A percentile compares a stretch with the other conserved stretches of the same genome.
Evolutionary conservation across 2,329 filamentous ascomycete species (phyloP).

Genomic region (Elsinoe batatas): DNA sequence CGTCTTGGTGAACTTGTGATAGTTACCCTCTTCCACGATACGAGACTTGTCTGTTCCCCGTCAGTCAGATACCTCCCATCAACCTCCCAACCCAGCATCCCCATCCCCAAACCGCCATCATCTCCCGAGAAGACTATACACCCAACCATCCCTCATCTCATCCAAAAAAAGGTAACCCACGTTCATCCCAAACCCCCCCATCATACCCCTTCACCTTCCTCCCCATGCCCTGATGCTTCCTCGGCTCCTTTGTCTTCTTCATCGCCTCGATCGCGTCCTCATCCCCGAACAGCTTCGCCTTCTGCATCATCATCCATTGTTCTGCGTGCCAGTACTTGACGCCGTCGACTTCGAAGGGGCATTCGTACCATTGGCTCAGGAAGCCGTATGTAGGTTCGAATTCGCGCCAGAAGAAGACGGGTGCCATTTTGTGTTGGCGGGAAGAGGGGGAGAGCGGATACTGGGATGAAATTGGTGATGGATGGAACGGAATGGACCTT

Average conservation of each 20-base stretch:
- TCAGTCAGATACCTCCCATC: background rate
- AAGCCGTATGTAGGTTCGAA: constrained; percentile 42
- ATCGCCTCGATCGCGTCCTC: constrained; percentile 19
- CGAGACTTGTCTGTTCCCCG: constrained; percentile 33
- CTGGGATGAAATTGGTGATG: background rate
- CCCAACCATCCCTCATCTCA: background rate
- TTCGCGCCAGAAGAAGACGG: constrained; percentile 30
- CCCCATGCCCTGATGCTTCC: constrained; percentile 44
- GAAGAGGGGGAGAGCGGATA: background rate
- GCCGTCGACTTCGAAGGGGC: constrained; percentile 37
- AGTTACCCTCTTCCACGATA: constrained; percentile 50
- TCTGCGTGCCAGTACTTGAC: constrained; percentile 32
- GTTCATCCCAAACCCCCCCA: constrained; percentile 40
- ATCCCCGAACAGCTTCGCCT: constrained; percentile 34
- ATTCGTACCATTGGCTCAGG: constrained; percentile 54
- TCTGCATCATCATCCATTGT: constrained; percentile 42
- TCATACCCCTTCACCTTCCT: constrained; percentile 46
- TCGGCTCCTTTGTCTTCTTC: background rate
- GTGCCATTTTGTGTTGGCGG: background rate
- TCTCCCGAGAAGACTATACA: background rate
- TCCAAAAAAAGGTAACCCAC: constrained; percentile 17
- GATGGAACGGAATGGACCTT: background rate
- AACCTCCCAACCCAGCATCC: too few relatives aligned
- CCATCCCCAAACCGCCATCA: constrained; percentile 5
- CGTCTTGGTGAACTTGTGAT: constrained; percentile 48